These are phyloP conservation scores for Venturia nashicola DNA, from an alignment of 2,329 filamentous ascomycete species.

Conservation along the genomic window DNA sequence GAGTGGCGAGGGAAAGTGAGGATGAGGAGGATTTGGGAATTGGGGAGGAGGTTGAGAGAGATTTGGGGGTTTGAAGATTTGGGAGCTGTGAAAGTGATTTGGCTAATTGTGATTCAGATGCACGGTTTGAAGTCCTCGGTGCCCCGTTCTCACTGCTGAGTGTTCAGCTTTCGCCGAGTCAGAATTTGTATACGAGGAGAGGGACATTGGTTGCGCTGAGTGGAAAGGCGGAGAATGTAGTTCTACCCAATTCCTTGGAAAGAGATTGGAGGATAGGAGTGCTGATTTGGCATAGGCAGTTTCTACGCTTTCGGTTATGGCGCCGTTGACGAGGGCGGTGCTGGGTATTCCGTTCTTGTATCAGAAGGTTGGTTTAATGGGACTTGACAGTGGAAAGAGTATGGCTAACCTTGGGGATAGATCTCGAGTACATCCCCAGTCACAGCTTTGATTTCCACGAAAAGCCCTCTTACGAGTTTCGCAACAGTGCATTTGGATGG, in stretches of 20 bases:
- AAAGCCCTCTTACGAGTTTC: slow-evolving; percentile 76
- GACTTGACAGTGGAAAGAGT: not conserved
- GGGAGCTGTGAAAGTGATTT: not conserved
- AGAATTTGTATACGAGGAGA: slow-evolving; percentile 82
- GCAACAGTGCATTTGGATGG: slow-evolving; percentile 83
- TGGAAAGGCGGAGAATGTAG: slow-evolving; percentile 80
- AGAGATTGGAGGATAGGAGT: not conserved
- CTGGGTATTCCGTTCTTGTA: slow-evolving; percentile 92
- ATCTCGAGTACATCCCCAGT: slow-evolving; percentile 79
- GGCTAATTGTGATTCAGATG: slow-evolving; percentile 48
- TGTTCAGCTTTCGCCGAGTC: slow-evolving; percentile 82
- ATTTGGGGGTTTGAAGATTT: not conserved
- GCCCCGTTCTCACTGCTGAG: slow-evolving; percentile 88
- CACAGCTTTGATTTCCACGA: slow-evolving; percentile 78
- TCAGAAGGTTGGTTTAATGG: slow-evolving; percentile 42
- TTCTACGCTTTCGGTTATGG: slow-evolving; percentile 78
- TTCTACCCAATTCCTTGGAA: not conserved
- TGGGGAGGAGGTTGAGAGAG: not conserved
- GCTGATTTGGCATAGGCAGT: slow-evolving; percentile 49
- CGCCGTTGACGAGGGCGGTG: slow-evolving; percentile 66
- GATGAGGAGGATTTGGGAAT: not conserved
- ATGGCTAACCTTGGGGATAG: slow-evolving; percentile 23
- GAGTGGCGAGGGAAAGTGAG: not conserved
- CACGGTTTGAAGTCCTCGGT: slow-evolving; percentile 86
- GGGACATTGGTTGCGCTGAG: slow-evolving; percentile 84